Conservation (phyloP, 2,329 filamentous ascomycete genomes). For the Drechslerella coelobrocha region DNA sequence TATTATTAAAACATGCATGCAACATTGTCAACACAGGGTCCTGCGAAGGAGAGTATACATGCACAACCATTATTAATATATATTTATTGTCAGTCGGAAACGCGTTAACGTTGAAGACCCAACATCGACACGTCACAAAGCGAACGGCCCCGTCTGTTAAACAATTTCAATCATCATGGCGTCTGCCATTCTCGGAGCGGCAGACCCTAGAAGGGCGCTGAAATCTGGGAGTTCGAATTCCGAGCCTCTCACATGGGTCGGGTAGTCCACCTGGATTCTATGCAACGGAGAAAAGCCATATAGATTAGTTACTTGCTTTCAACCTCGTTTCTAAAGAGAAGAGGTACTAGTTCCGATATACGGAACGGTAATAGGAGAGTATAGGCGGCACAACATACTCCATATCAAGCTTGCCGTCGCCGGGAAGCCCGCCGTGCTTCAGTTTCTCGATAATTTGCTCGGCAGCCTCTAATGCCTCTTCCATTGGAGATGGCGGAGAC, state of each 20-base stretch:
- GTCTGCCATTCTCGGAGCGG: constrained; percentile 21
- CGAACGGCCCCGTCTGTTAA: too few relatives aligned
- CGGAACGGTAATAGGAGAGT: background rate
- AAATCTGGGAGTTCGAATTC: constrained; percentile 27
- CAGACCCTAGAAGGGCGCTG: constrained; percentile 31
- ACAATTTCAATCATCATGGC: constrained; percentile 42
- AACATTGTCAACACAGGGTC: too few relatives aligned
- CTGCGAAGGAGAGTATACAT: too few relatives aligned
- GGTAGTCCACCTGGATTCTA: constrained; percentile 25
- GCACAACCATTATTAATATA: too few relatives aligned
- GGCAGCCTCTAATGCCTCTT: constrained; percentile 13
- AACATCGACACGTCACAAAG: constrained; percentile 7
- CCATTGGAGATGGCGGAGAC: constrained; percentile 21
- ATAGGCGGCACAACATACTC: constrained; percentile 14
- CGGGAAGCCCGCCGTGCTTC: background rate
- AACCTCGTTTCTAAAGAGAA: background rate
- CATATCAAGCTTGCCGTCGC: constrained; percentile 5
- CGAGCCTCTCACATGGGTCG: background rate
- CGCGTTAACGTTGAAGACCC: too few relatives aligned
- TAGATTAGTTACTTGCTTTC: background rate
- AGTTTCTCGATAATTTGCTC: constrained; percentile 27
- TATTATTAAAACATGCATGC: too few relatives aligned
- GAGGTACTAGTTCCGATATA: background rate
- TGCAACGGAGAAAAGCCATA: background rate
- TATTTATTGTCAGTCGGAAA: too few relatives aligned